These are phyloP conservation scores for Aplosporella prunicola DNA, from an alignment of 2,329 filamentous ascomycete genomes.

Conservation along the genomic window DNA sequence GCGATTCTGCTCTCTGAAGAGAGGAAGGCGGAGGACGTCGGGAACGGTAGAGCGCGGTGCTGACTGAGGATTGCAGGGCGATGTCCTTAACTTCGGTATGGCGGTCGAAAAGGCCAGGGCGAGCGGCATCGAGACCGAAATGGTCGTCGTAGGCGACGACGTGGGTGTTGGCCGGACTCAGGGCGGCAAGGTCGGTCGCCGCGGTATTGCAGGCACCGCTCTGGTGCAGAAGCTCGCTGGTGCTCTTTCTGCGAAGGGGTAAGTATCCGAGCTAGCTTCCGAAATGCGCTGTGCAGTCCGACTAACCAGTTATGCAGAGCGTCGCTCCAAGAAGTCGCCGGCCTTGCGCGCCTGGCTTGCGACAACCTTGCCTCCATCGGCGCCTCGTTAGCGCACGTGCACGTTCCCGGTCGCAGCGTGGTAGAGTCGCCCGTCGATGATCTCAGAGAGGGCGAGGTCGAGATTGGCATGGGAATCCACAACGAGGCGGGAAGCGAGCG, in stretches of 20 bases:
- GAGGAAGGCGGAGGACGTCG: background rate
- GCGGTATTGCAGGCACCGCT: conserved; percentile 86
- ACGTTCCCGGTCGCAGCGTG: conserved; percentile 68
- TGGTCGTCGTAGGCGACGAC: conserved; percentile 88
- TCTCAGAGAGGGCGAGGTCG: conserved; percentile 50
- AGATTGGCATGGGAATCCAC: conserved; percentile 68
- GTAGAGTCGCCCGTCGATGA: conserved; percentile 47
- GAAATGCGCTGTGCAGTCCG: background rate
- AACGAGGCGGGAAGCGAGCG: conserved; percentile 32
- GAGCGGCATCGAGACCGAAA: conserved; percentile 66
- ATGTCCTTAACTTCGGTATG: conserved; percentile 82
- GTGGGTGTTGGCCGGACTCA: conserved; percentile 74
- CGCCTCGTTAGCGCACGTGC: conserved; percentile 80
- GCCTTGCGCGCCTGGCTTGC: conserved; percentile 60
- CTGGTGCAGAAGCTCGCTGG: conserved; percentile 86
- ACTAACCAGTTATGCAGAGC: conserved; percentile 21
- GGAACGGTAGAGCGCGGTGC: background rate
- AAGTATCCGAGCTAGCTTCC: conserved; percentile 19
- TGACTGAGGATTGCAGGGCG: conserved; percentile 22
- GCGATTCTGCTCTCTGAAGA: background rate
- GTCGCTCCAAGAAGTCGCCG: conserved; percentile 58
- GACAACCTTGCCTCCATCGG: conserved; percentile 78
- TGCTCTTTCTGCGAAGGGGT: conserved; percentile 66
- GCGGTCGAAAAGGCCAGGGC: conserved; percentile 86
- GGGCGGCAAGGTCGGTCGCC: conserved; percentile 82